A percentile compares a stretch with the other conserved stretches of the same genome.
These are phyloP conservation scores for Hirsutella rhossiliensis DNA, from an alignment of 2,329 filamentous ascomycete genomes.

Conservation along the genomic window DNA sequence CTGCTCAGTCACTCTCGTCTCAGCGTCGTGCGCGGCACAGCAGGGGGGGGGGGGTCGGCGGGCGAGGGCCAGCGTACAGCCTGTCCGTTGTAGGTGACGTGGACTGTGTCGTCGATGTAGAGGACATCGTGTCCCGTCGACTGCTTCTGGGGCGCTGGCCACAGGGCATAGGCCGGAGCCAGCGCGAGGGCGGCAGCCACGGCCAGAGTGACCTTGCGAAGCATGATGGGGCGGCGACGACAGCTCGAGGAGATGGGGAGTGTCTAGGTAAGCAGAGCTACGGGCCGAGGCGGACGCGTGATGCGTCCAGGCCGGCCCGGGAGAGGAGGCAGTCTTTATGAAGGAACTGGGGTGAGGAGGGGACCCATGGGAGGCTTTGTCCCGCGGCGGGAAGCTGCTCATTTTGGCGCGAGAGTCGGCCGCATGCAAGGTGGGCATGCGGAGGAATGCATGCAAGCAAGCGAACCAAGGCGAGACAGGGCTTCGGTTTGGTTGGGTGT, in stretches of 20 bases:
- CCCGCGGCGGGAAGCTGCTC: no score
- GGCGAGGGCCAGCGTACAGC: conserved; percentile 6
- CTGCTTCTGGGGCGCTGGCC: conserved; percentile 41
- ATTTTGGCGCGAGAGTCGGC: no score
- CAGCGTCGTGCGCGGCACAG: conserved; percentile 8
- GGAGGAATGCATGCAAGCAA: no score
- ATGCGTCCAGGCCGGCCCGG: no score
- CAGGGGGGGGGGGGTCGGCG: not conserved
- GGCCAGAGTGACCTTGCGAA: conserved; percentile 7
- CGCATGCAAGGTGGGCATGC: no score
- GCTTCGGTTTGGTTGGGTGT: not conserved
- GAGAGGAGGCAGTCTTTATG: no score
- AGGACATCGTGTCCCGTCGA: conserved; percentile 39
- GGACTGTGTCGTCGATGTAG: conserved; percentile 38
- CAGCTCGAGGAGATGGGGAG: not conserved
- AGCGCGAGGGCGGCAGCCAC: conserved; percentile 26
- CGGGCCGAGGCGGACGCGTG: not conserved
- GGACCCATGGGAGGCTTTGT: no score
- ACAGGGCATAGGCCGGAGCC: conserved; percentile 37
- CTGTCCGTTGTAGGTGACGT: conserved; percentile 45
- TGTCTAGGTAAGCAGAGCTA: not conserved
- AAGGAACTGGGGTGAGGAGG: no score
- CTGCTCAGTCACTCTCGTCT: conserved; percentile 19
- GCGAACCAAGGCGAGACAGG: not conserved
- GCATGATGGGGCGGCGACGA: not conserved